A percentile compares a stretch with the other conserved stretches of the same genome.
Conservation (phyloP, 2,329 filamentous ascomycete genomes). For the Fulvia fulva region DNA sequence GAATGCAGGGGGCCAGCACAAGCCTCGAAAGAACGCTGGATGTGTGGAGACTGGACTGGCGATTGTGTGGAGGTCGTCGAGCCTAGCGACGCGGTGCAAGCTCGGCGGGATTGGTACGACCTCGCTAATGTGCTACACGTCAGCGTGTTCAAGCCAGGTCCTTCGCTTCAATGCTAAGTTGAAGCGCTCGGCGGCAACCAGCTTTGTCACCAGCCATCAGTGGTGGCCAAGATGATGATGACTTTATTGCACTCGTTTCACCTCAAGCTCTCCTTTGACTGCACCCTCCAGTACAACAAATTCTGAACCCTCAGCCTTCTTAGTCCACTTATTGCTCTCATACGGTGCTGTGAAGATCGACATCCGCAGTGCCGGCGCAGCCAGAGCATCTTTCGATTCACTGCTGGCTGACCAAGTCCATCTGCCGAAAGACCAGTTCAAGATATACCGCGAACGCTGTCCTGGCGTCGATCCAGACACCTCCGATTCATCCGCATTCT, state of each 20-base stretch:
- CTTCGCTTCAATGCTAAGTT: too few relatives aligned
- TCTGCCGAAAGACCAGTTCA: slow-evolving; percentile 96
- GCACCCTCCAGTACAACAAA: slow-evolving; percentile 26
- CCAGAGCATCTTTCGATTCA: slow-evolving; percentile 22
- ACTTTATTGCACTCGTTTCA: slow-evolving; percentile 41
- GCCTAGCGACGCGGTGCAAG: too few relatives aligned
- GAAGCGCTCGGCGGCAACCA: too few relatives aligned
- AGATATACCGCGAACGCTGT: slow-evolving; percentile 64
- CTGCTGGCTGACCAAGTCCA: slow-evolving; percentile 68
- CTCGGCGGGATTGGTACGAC: too few relatives aligned
- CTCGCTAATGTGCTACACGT: too few relatives aligned
- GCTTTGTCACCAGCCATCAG: too few relatives aligned
- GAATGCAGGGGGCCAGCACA: too few relatives aligned
- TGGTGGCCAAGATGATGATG: too few relatives aligned
- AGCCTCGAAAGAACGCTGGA: too few relatives aligned
- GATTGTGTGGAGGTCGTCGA: too few relatives aligned
- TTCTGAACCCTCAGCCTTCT: slow-evolving; percentile 55
- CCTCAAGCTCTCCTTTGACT: slow-evolving; percentile 46
- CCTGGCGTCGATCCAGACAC: slow-evolving; percentile 34
- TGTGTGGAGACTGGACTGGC: too few relatives aligned
- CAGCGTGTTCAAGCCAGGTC: too few relatives aligned
- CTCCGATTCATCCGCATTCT: slow-evolving; percentile 35
- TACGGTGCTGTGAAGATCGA: slow-evolving; percentile 71
- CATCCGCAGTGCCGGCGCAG: slow-evolving; percentile 60
- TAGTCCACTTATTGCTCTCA: slow-evolving; percentile 74